Evolutionary conservation across 169 alveolate genomes (phyloP).

Genomic region (Cryptosporidium muris): DNA sequence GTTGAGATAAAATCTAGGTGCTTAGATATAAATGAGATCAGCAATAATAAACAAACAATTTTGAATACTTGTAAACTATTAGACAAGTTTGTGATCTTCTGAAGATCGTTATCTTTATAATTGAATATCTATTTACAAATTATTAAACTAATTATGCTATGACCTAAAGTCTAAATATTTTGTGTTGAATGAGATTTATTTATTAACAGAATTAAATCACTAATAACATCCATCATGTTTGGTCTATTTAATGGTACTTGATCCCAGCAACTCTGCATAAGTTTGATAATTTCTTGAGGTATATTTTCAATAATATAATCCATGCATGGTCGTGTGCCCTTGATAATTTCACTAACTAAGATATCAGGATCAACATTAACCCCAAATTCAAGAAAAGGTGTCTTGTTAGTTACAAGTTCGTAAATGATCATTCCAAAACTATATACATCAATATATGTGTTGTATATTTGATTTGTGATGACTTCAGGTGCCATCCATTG

Average conservation of each 20-base stretch:
- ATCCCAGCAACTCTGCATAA: slow-evolving; percentile 74
- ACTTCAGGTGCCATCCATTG: slow-evolving; percentile 90
- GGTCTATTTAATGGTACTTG: slow-evolving; percentile 69
- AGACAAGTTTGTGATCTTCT: slow-evolving; percentile 44
- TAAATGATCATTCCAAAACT: slow-evolving; percentile 81
- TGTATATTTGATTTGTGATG: slow-evolving; percentile 76
- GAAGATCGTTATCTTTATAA: not conserved
- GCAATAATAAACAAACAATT: slow-evolving; percentile 48
- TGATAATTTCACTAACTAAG: slow-evolving; percentile 59
- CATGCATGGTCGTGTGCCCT: slow-evolving; percentile 47
- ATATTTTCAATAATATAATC: slow-evolving; percentile 38
- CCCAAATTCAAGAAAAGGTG: slow-evolving; percentile 77
- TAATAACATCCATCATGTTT: slow-evolving; percentile 41
- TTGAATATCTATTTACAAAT: not conserved
- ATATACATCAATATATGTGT: slow-evolving; percentile 80
- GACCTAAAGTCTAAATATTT: not conserved
- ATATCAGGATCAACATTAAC: slow-evolving; percentile 72
- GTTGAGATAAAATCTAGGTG: slow-evolving; percentile 40
- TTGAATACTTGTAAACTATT: slow-evolving; percentile 19
- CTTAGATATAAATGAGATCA: slow-evolving; percentile 11
- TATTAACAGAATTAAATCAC: slow-evolving; percentile 15
- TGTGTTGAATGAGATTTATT: not conserved
- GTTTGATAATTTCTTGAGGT: slow-evolving; percentile 46
- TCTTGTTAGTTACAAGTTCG: slow-evolving; percentile 78
- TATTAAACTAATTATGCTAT: not conserved